A percentile compares a stretch with the other conserved stretches of the same genome.
Conservation (phyloP, 208 protist genomes). For the Wallacemonas sp. region DNA sequence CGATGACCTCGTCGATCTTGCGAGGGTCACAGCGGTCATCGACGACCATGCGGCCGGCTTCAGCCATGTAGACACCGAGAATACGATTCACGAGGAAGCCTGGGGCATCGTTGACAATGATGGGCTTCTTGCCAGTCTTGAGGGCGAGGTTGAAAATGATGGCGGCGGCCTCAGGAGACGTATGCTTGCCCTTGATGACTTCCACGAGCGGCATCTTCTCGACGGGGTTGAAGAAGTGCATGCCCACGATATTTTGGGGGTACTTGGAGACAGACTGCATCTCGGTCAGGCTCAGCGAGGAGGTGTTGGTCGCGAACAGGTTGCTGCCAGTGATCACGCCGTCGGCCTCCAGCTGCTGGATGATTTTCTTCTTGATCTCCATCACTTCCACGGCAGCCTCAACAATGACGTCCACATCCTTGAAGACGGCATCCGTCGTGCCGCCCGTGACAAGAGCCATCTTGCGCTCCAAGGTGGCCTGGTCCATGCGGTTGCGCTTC, state of each 20-base stretch:
- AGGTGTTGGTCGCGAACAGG: conserved; percentile 94
- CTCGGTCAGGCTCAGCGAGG: conserved; percentile 89
- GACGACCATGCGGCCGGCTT: conserved; percentile 63
- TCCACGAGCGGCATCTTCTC: conserved; percentile 93
- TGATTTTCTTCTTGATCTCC: conserved; percentile 90
- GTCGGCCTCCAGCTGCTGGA: conserved; percentile 77
- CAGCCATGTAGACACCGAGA: conserved; percentile 86
- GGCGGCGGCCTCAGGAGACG: conserved; percentile 68
- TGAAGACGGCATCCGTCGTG: conserved; percentile 51
- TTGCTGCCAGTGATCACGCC: conserved; percentile 49
- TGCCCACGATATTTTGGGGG: conserved; percentile 88
- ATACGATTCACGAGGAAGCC: conserved; percentile 89
- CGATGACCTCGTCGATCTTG: conserved; percentile 73
- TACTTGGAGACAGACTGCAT: conserved; percentile 73
- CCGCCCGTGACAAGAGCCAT: conserved; percentile 64
- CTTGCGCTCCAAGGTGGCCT: conserved; percentile 37
- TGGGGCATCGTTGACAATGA: conserved; percentile 88
- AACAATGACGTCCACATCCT: conserved; percentile 79
- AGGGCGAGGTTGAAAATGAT: conserved; percentile 76
- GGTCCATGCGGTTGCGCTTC: conserved; percentile 63
- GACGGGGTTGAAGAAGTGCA: conserved; percentile 96
- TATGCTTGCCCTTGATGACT: conserved; percentile 87
- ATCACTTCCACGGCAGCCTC: conserved; percentile 94
- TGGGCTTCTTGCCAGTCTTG: conserved; percentile 89
- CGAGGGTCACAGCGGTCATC: conserved; percentile 55